Evolutionary conservation across 2,329 filamentous ascomycete species (phyloP).

Genomic region (Pseudocercospora pini-densiflorae): DNA sequence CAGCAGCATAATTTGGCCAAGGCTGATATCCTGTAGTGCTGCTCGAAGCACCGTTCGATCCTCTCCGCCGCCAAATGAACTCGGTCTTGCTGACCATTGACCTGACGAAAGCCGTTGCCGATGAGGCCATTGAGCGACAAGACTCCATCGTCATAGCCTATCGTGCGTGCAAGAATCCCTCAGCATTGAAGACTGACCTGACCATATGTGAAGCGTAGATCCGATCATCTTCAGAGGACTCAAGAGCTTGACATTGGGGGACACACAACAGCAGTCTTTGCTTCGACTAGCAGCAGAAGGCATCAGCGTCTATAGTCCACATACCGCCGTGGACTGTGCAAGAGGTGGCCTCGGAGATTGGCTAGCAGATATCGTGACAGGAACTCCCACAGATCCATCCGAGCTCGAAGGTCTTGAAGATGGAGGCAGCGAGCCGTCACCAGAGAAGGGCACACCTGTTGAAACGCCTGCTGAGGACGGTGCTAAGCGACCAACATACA

Average conservation of each 20-base stretch:
- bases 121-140: conserved; percentile 80
- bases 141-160: conserved; percentile 87
- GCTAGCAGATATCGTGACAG: conserved; percentile 84
- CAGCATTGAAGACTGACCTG: conserved; percentile 25
- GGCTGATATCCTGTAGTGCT: conserved; percentile 56
- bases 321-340: conserved; percentile 91
- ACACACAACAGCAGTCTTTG: conserved; percentile 85
- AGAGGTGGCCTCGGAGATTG: conserved; percentile 87
- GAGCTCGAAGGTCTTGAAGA: conserved; percentile 23
- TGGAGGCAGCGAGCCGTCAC: conserved; percentile 18
- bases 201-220: conserved; percentile 60
- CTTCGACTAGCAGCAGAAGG: conserved; percentile 81
- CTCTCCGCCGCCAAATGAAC: conserved; percentile 62
- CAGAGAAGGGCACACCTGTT: conserved; percentile 18
- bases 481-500: conserved; percentile 46
- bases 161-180: conserved; percentile 59
- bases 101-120: conserved; percentile 83
- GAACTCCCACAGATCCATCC: conserved; percentile 46
- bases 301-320: conserved; percentile 90
- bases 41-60: conserved; percentile 69
- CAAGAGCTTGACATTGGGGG: conserved; percentile 81
- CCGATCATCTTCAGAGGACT: conserved; percentile 95
- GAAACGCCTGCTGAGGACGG: conserved; percentile 13
- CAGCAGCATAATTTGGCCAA: neutral
- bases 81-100: conserved; percentile 85